Percentiles rank a stretch among this genome's conserved stretches.
Conservation (phyloP, 2,329 filamentous ascomycete genomes). For the Bisporella sp. region DNA sequence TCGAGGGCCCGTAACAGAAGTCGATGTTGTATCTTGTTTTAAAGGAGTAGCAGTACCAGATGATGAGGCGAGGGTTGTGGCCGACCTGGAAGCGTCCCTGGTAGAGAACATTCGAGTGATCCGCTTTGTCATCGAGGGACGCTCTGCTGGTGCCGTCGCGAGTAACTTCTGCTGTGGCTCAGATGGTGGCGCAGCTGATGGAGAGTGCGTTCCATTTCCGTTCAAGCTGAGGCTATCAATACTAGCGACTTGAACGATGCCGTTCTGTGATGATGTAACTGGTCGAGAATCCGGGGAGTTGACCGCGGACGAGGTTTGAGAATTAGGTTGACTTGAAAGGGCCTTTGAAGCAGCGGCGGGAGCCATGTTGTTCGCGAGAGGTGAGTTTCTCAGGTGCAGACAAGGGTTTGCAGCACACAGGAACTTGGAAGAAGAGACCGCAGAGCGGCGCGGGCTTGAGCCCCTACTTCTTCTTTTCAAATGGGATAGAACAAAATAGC, state of each 20-base stretch:
- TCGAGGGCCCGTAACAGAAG: conserved; percentile 22
- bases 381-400: too few relatives aligned
- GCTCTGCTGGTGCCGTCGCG: conserved; percentile 32
- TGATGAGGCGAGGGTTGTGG: conserved; percentile 16
- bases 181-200: conserved; percentile 21
- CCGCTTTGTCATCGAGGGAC: conserved; percentile 56
- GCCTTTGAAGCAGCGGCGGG: conserved; percentile 19
- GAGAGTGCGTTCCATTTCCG: conserved; percentile 13
- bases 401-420: too few relatives aligned
- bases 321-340: conserved; percentile 18
- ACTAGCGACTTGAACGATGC: conserved; percentile 15
- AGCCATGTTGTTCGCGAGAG: conserved; percentile 17
- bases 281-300: conserved; percentile 20
- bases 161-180: conserved; percentile 18
- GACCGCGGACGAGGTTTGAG: conserved; percentile 19
- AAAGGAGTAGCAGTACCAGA: conserved; percentile 28
- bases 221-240: conserved; percentile 19
- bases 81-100: conserved; percentile 39
- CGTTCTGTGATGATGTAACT: conserved; percentile 13
- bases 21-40: conserved; percentile 16
- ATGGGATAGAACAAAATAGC: too few relatives aligned
- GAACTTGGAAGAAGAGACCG: too few relatives aligned
- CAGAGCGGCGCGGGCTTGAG: too few relatives aligned
- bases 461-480: too few relatives aligned
- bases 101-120: conserved; percentile 59